phyloP scores from a whole-genome alignment of 2,329 filamentous ascomycete genomes.

The Elsinoe australis region DNA sequence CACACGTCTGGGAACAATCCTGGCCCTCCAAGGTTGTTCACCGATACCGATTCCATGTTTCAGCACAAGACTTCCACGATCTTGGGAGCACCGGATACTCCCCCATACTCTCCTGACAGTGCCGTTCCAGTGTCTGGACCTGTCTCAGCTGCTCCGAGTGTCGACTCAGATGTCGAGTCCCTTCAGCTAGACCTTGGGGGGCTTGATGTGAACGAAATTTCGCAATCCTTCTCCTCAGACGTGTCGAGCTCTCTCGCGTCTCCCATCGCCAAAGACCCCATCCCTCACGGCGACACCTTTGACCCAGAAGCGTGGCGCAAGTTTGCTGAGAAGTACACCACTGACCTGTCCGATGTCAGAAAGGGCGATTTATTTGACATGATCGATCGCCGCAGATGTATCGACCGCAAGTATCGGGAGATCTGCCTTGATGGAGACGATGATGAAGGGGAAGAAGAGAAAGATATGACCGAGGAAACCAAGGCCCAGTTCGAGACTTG shows the following conservation, averaged over 20 bases:
- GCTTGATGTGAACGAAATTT: background rate
- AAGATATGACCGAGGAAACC: too few relatives aligned
- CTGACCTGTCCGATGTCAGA: background rate
- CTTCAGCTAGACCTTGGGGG: background rate
- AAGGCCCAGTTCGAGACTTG: background rate
- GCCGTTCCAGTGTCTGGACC: background rate
- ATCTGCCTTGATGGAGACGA: background rate
- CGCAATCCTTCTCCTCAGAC: background rate
- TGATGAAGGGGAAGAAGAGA: background rate
- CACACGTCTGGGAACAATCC: too few relatives aligned
- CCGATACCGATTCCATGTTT: too few relatives aligned
- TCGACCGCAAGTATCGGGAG: background rate
- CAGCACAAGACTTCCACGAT: too few relatives aligned
- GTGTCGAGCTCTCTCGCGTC: background rate
- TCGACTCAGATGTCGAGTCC: background rate
- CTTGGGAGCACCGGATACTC: background rate
- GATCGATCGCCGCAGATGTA: background rate
- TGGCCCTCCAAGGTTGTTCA: too few relatives aligned
- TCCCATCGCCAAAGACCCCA: background rate
- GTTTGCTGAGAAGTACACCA: background rate
- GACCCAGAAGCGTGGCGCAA: background rate
- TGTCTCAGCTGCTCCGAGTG: background rate
- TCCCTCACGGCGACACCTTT: constrained; percentile 1
- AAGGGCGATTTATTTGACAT: background rate
- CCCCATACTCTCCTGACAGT: background rate